Base-by-base conservation (phyloP, 169 alveolate species). In the Blepharisma undulans region DNA sequence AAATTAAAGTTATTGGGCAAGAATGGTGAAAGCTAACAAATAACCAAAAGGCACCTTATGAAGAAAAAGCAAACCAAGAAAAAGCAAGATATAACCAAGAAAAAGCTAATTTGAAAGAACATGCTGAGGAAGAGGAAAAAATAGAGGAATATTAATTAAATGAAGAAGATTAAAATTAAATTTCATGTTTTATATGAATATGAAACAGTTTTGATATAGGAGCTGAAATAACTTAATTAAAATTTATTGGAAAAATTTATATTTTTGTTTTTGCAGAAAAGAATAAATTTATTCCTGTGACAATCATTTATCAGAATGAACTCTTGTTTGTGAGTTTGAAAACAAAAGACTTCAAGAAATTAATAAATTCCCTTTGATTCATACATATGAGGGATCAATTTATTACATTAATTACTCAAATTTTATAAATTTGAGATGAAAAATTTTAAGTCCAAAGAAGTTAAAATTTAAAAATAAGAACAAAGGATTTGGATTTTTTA, bases 81-180 rank as follows among this genome's bases (percentile, higher is more conserved):
- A 86, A 86, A 86, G 76, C 21, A 60, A 61, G 91, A 27, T 86
- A 86, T 60, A 32, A 71, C 16, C 34, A 84, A 30, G 89, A 84
- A 84, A 84, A 48, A 60, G 89, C 29, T 25, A 33, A 79, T 21
- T 2, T 33, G 2, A 7, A 10, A 29, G 87, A n/a, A 25, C 71
- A 27, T 22, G 87, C 36, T 2, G 36, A 27, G 61, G 87, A 79
- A 79, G 61, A 79, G 61, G 87, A 79, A n/a, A 33, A 79, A 30
- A 33, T 12, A n/a, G 87, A 79, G 34, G 87, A 79, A 29, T 22
- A 10, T 74, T 18, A 74, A 25, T 18, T 14, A 4, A 74, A 25
- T 74, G 80, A 74, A 3, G 80, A 74, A 25, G 80, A 74, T 74
- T 48, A 48, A 48, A 48, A 48, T 48, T 48, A 48, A 48, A 48